These are phyloP conservation scores for Haplosporangium sp. DNA, from an alignment of 371 early-diverging fungal genomes.

Conservation along the genomic window DNA sequence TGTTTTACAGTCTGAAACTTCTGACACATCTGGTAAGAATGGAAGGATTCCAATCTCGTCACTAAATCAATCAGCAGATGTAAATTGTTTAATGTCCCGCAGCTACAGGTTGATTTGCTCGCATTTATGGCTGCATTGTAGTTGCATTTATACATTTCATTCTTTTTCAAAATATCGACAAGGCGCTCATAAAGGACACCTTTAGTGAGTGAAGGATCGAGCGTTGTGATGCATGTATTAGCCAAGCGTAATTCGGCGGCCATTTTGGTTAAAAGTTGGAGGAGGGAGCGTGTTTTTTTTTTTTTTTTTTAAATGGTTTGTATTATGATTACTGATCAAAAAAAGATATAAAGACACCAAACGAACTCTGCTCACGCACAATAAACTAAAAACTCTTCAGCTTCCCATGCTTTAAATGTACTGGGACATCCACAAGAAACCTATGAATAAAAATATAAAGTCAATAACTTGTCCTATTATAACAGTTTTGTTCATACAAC, in stretches of 20 bases:
- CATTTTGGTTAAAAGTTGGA: conserved; percentile 2
- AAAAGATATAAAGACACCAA: conserved; percentile 13
- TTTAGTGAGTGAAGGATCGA: conserved; percentile 36
- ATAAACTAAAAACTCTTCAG: neutral
- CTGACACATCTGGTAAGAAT: conserved; percentile 24
- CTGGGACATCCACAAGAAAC: conserved; percentile 57
- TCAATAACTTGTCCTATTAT: too few relatives aligned
- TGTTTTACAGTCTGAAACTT: neutral
- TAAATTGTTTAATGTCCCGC: neutral
- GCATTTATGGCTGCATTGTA: neutral
- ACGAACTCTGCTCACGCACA: neutral
- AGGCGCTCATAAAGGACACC: conserved; percentile 33
- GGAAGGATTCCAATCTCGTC: conserved; percentile 40
- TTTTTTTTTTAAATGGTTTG: too few relatives aligned
- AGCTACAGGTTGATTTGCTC: neutral
- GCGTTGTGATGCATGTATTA: conserved; percentile 36
- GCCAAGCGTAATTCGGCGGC: conserved; percentile 31
- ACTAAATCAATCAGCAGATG: neutral
- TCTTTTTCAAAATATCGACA: conserved; percentile 27
- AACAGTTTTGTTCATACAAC: neutral
- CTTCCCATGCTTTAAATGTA: conserved; percentile 37
- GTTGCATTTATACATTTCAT: conserved; percentile 24
- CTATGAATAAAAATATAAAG: neutral
- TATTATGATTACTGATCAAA: neutral
- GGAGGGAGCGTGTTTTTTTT: neutral